Conservation (phyloP, 768 basidiomycete genomes). For the Amanita phalloides region DNA sequence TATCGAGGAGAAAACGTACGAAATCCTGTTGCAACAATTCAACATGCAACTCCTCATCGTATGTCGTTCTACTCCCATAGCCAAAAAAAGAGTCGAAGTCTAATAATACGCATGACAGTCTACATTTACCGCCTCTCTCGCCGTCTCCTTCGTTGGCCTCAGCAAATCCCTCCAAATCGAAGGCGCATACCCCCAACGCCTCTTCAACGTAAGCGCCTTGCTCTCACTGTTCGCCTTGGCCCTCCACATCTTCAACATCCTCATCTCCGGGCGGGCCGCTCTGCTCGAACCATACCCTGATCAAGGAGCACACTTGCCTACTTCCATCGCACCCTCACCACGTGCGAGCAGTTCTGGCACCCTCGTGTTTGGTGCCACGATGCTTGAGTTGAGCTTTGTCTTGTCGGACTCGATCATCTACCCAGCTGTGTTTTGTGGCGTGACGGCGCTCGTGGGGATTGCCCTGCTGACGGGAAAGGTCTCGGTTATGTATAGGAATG, state of each 20-base stretch:
- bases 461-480: not conserved
- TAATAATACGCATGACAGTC: no score
- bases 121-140: no score
- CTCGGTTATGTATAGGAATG: not conserved
- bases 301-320: constrained; percentile 12
- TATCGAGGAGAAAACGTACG: no score
- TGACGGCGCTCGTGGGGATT: not conserved
- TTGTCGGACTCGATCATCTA: constrained; percentile 19
- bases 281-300: constrained; percentile 11
- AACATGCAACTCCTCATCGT: no score
- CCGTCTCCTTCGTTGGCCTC: no score
- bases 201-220: no score
- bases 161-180: no score
- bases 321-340: constrained; percentile 18
- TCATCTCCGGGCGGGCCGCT: constrained; percentile 19
- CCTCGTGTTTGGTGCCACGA: constrained; percentile 16
- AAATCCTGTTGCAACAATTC: no score
- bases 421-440: constrained; percentile 14
- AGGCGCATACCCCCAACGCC: no score
- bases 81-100: no score
- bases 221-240: constrained; percentile 20
- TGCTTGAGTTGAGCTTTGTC: constrained; percentile 17
- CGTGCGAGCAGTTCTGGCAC: constrained; percentile 23
- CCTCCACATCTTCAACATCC: constrained; percentile 20
- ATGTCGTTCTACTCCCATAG: no score